Conservation (phyloP, 495 filamentous ascomycete genomes). For the Ramalina intermedia region DNA sequence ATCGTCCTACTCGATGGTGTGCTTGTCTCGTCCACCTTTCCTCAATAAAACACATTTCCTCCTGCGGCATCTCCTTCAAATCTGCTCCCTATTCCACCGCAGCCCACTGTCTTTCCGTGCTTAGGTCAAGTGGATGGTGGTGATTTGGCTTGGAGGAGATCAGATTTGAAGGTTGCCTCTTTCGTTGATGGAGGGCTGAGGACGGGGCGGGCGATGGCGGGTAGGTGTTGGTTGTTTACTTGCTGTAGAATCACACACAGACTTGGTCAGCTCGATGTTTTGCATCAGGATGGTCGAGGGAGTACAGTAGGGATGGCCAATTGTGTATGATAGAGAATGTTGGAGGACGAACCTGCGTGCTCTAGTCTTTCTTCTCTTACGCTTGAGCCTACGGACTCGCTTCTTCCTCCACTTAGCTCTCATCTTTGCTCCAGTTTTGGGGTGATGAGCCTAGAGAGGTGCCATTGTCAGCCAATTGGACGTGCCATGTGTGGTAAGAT, state of each 20-base stretch:
- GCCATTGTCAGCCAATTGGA: background rate
- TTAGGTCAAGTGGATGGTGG: background rate
- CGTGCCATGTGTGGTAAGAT: too few species aligned
- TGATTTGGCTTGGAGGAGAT: too few species aligned
- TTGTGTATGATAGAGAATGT: background rate
- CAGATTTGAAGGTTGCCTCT: too few species aligned
- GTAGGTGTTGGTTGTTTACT: constrained; percentile 16
- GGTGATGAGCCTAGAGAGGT: background rate
- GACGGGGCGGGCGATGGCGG: constrained; percentile 9
- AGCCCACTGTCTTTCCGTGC: background rate
- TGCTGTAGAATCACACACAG: constrained; percentile 6
- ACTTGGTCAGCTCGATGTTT: background rate
- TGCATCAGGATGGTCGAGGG: too few species aligned
- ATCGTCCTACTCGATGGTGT: too few species aligned
- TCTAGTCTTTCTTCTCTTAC: constrained; percentile 98
- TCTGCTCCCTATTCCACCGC: background rate
- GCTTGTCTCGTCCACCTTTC: background rate
- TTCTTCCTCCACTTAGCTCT: constrained; percentile 99
- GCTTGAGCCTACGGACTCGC: constrained; percentile 92
- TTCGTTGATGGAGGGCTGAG: background rate
- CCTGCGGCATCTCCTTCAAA: background rate
- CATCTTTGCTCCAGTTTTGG: constrained; percentile 43
- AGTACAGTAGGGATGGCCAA: too few species aligned
- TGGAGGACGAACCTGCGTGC: constrained; percentile 60
- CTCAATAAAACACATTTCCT: background rate